Evolutionary conservation across 2,329 filamentous ascomycete species (phyloP), one percentile per base, ranked within the genome.

Genomic region (Xylaria sp.): DNA sequence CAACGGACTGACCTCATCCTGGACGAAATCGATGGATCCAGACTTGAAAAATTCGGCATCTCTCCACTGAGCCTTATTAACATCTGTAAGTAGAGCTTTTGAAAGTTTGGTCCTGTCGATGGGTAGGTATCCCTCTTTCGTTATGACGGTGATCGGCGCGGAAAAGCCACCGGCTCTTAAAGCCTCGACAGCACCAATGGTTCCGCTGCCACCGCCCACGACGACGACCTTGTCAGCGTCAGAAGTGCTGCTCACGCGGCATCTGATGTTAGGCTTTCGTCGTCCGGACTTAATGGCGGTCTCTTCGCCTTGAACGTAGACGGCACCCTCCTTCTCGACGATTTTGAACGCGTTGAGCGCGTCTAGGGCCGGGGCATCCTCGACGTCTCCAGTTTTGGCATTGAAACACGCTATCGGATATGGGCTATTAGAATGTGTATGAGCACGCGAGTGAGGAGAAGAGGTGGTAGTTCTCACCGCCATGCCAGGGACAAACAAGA

Each of bases 81-180:
- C 81, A 78, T 99, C 95, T 7, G 92, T 89, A 71, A 98, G 87
- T 13, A 99, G 86, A 0, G 95, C 94, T 82, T 99, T 99, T 77
- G 94, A 98, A 51, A 99, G 87, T 85, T 98, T 98, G 12, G 96
- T 94, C 23, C 96, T 90, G 82, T 99, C 96, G 75, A 98, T 94
- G 39, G 94, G 94, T 41, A 92, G 86, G 79, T 96, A 92, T 25
- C 92, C 91, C 80, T 99, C 96, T 72, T 88, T 90, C 13, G 92
- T 91, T 75, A 99, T 90, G 76, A 97, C 85, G 0, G 94, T 97
- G 74, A 99, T 90, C 64, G 88, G 84, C 15, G 94, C 95, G 5
- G 86, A 86, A 83, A 91, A 98, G 36, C 94, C 94, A 71, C 91
- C 89, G 72, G 92, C 91, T 52, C 95, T 91, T 18, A 99, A 88